Conservation (phyloP, 2,329 filamentous ascomycete species). For the Teratosphaeriaceae sp. region DNA sequence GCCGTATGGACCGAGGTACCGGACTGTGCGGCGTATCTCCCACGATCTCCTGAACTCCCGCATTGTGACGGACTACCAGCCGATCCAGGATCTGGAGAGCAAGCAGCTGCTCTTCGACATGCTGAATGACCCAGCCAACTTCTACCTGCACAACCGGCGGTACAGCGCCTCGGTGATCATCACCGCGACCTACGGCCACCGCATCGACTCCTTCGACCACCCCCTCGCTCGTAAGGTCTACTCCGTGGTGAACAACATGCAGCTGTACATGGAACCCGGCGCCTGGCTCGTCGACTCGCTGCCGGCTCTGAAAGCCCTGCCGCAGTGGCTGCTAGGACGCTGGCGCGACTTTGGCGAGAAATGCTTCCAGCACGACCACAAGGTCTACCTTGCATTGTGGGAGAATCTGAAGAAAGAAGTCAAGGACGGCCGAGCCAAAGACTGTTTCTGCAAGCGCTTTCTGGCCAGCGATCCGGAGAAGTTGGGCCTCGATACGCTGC, state of each 20-base stretch:
- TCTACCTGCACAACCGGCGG: slow-evolving; percentile 40
- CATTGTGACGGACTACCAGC: slow-evolving; percentile 39
- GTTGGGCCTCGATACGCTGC: neutral
- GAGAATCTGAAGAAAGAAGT: no score
- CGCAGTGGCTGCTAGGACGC: slow-evolving; percentile 41
- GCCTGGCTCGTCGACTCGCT: slow-evolving; percentile 42
- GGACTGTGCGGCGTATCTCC: slow-evolving; percentile 31
- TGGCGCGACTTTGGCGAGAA: slow-evolving; percentile 39
- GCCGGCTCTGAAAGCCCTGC: slow-evolving; percentile 38
- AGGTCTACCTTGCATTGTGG: no score
- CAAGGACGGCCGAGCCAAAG: no score
- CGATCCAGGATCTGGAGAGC: slow-evolving; percentile 50
- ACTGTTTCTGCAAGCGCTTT: no score
- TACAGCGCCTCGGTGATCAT: slow-evolving; percentile 44
- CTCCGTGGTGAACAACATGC: slow-evolving; percentile 1
- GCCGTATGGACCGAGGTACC: slow-evolving; percentile 24
- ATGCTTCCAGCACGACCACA: no score
- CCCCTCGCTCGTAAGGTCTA: neutral
- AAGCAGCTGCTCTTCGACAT: slow-evolving; percentile 46
- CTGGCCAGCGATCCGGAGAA: neutral
- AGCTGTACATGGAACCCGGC: slow-evolving; percentile 31
- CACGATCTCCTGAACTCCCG: slow-evolving; percentile 44
- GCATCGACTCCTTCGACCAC: neutral
- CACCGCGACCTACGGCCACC: slow-evolving; percentile 36
- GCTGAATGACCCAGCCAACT: slow-evolving; percentile 35